phyloP scores from a whole-genome alignment of 169 alveolate species.

The Theileria sp. region DNA sequence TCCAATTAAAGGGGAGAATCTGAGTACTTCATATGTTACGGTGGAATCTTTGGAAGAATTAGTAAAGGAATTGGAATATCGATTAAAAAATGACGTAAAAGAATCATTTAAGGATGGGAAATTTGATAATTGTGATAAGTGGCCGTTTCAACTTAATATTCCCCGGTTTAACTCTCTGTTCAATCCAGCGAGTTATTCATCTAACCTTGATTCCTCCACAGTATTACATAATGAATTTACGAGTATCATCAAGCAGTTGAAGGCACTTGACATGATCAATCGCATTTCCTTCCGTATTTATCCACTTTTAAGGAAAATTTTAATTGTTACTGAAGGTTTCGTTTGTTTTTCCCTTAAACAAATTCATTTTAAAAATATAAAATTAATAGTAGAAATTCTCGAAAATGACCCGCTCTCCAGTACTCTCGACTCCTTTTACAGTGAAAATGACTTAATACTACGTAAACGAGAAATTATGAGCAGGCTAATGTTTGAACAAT shows the following conservation, averaged over 20 bases:
- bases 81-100: conserved; percentile 1
- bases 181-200: not conserved
- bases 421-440: conserved; percentile 32
- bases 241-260: conserved; percentile 11
- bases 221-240: not conserved
- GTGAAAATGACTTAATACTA: not conserved
- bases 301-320: conserved; percentile 45
- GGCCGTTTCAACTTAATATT: not conserved
- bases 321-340: conserved; percentile 37
- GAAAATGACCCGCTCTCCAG: conserved; percentile 12
- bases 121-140: not conserved
- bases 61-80: not conserved
- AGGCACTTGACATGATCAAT: not conserved
- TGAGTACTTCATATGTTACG: too few species aligned
- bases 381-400: not conserved
- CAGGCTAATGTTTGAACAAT: not conserved
- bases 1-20: too few species aligned
- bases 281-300: conserved; percentile 17
- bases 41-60: not conserved
- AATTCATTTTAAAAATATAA: not conserved
- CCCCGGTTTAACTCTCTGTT: not conserved
- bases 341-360: conserved; percentile 4
- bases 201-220: too few species aligned
- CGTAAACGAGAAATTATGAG: not conserved
- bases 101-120: not conserved